These are phyloP conservation scores for Jackrogersella multiformis DNA, from an alignment of 495 filamentous ascomycete genomes.

Conservation along the genomic window DNA sequence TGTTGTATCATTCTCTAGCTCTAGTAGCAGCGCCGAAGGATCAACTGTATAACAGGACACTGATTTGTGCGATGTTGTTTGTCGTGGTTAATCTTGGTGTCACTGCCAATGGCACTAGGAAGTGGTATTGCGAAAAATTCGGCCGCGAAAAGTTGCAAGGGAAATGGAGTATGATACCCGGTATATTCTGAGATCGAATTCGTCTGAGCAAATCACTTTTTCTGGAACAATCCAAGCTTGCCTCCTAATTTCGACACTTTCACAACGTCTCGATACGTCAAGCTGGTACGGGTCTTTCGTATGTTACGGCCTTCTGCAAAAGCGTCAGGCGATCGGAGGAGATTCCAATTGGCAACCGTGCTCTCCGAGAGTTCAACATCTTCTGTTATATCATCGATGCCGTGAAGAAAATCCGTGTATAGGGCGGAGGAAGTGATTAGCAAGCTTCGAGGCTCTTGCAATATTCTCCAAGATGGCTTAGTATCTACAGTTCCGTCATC, in stretches of 20 bases:
- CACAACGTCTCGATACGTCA: constrained; percentile 93
- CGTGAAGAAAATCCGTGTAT: constrained; percentile 80
- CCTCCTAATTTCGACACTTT: constrained; percentile 81
- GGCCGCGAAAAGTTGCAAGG: constrained; percentile 70
- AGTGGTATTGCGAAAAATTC: constrained; percentile 86
- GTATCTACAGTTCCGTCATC: constrained; percentile 58
- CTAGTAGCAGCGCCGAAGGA: constrained; percentile 74
- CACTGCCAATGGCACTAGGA: constrained; percentile 77
- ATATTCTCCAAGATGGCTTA: constrained; percentile 69
- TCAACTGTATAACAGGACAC: constrained; percentile 72
- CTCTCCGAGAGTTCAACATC: constrained; percentile 69
- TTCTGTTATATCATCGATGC: constrained; percentile 69
- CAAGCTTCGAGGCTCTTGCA: constrained; percentile 88
- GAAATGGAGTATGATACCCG: constrained; percentile 87
- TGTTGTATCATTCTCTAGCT: constrained; percentile 83
- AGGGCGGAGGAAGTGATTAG: constrained; percentile 74
- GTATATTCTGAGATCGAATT: constrained; percentile 64
- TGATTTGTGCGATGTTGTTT: constrained; percentile 74
- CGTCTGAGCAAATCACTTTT: constrained; percentile 42
- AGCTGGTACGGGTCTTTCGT: constrained; percentile 76
- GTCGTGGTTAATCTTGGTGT: constrained; percentile 82
- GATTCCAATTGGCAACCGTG: constrained; percentile 83
- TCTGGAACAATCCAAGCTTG: constrained; percentile 68
- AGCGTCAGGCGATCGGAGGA: constrained; percentile 69
- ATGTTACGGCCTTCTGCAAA: constrained; percentile 67